Percentiles rank a stretch among this genome's conserved stretches.
phyloP scores from a whole-genome alignment of 805 yeast species.

The Teunomyces panamensis region DNA sequence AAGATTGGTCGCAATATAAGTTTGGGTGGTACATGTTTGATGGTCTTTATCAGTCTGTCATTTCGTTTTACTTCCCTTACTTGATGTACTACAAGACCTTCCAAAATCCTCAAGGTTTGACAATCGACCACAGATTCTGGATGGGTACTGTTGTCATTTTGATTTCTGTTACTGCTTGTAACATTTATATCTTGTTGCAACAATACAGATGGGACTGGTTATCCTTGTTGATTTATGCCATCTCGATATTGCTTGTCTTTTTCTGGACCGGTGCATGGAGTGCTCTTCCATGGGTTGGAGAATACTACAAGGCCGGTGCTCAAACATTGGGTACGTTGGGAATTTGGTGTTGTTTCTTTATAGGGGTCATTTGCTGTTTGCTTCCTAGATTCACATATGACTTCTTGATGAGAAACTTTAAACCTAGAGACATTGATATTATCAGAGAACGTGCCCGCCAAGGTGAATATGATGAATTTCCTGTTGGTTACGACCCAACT shows the following conservation, averaged over 20 bases:
- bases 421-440: constrained; percentile 70
- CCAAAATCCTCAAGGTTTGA: constrained; percentile 50
- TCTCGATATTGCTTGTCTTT: constrained; percentile 60
- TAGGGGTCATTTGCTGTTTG: constrained; percentile 63
- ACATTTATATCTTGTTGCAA: constrained; percentile 60
- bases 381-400: constrained; percentile 68
- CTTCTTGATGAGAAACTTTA: constrained; percentile 47
- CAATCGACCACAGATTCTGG: constrained; percentile 68
- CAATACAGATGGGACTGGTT: constrained; percentile 85
- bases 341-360: constrained; percentile 66
- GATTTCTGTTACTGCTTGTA: constrained; percentile 66
- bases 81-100: constrained; percentile 36
- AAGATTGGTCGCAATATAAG: constrained; percentile 67
- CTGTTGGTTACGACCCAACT: constrained; percentile 72
- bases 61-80: constrained; percentile 74
- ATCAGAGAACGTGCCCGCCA: constrained; percentile 64
- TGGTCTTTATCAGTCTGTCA: constrained; percentile 71
- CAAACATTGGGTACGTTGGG: constrained; percentile 58
- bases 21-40: constrained; percentile 74
- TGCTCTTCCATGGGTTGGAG: constrained; percentile 47
- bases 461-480: constrained; percentile 69
- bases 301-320: constrained; percentile 65
- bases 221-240: constrained; percentile 48
- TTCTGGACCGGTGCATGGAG: constrained; percentile 86
- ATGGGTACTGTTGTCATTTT: constrained; percentile 67